Percentiles rank a stretch among this genome's conserved stretches.
These are phyloP conservation scores for Auriscalpium microsporum DNA, from an alignment of 768 basidiomycete genomes.

Conservation along the genomic window DNA sequence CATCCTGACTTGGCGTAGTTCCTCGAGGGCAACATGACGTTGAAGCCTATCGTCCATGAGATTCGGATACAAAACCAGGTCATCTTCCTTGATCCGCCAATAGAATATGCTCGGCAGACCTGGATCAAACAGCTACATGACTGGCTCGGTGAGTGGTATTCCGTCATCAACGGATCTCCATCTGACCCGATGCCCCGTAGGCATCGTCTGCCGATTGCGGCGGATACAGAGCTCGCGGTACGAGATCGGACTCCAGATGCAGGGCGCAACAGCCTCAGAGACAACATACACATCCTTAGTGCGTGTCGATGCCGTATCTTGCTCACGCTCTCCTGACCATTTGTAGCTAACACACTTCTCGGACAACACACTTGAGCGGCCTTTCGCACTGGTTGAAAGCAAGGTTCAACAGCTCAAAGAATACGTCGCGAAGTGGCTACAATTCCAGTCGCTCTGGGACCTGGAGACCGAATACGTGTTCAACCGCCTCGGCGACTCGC, in stretches of 20 bases:
- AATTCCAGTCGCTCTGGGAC: constrained; percentile 99
- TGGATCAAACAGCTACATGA: constrained; percentile 89
- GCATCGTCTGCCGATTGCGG: constrained; percentile 78
- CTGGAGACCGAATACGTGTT: constrained; percentile 96
- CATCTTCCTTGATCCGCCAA: constrained; percentile 96
- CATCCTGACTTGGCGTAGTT: constrained; percentile 32
- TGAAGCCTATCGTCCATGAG: constrained; percentile 89
- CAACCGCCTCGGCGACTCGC: constrained; percentile 87
- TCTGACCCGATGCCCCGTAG: constrained; percentile 27
- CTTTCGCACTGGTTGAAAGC: constrained; percentile 78
- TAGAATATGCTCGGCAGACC: constrained; percentile 84
- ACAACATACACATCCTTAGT: constrained; percentile 80
- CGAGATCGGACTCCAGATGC: constrained; percentile 93
- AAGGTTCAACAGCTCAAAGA: constrained; percentile 83
- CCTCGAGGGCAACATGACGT: constrained; percentile 61
- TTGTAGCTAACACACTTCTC: constrained; percentile 64
- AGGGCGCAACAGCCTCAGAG: constrained; percentile 53
- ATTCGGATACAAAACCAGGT: constrained; percentile 98
- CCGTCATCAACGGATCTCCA: neutral
- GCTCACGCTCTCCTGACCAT: constrained; percentile 1
- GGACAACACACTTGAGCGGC: constrained; percentile 66
- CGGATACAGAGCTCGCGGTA: constrained; percentile 94
- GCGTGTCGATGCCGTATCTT: constrained; percentile 18
- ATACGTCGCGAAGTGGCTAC: constrained; percentile 96
- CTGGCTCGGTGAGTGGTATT: constrained; percentile 59